Percentiles rank a stretch among this genome's conserved stretches.
Evolutionary conservation across 2,329 filamentous ascomycete species (phyloP).

Genomic region (Aspergillus candidus): DNA sequence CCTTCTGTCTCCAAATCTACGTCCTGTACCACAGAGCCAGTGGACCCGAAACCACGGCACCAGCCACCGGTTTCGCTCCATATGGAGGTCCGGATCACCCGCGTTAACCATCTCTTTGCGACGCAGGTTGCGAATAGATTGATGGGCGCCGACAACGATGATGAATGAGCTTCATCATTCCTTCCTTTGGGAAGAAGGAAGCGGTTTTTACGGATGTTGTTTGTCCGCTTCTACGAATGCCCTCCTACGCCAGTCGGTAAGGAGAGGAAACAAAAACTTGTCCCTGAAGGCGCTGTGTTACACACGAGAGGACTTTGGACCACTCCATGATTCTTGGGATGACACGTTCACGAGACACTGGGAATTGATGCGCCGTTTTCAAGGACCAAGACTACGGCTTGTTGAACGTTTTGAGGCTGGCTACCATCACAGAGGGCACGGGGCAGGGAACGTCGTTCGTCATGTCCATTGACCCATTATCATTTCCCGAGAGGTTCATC

Average conservation of each 20-base stretch:
- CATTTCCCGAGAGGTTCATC: constrained; percentile 12
- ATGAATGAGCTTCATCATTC: constrained; percentile 22
- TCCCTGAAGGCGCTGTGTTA: constrained; percentile 78
- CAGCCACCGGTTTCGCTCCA: constrained; percentile 48
- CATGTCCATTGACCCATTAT: constrained; percentile 11
- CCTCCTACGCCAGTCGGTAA: constrained; percentile 47
- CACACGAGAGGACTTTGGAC: constrained; percentile 59
- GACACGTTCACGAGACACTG: constrained; percentile 19
- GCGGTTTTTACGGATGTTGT: constrained; percentile 94
- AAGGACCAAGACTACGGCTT: not conserved
- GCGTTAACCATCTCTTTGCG: constrained; percentile 60
- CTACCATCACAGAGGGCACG: constrained; percentile 9
- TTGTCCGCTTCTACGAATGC: constrained; percentile 71
- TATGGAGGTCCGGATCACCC: constrained; percentile 52
- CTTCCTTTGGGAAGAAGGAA: constrained; percentile 43
- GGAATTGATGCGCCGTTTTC: constrained; percentile 17
- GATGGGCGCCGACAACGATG: constrained; percentile 52
- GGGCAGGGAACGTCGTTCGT: constrained; percentile 7
- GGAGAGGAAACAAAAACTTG: constrained; percentile 92
- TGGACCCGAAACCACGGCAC: constrained; percentile 49
- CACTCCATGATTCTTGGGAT: constrained; percentile 10
- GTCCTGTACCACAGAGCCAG: constrained; percentile 20
- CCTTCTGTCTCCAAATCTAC: constrained; percentile 18
- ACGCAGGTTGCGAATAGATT: constrained; percentile 47
- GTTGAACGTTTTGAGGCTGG: constrained; percentile 7